Conservation (phyloP, 2,329 filamentous ascomycete species). For the Neofusicoccum parvum region DNA sequence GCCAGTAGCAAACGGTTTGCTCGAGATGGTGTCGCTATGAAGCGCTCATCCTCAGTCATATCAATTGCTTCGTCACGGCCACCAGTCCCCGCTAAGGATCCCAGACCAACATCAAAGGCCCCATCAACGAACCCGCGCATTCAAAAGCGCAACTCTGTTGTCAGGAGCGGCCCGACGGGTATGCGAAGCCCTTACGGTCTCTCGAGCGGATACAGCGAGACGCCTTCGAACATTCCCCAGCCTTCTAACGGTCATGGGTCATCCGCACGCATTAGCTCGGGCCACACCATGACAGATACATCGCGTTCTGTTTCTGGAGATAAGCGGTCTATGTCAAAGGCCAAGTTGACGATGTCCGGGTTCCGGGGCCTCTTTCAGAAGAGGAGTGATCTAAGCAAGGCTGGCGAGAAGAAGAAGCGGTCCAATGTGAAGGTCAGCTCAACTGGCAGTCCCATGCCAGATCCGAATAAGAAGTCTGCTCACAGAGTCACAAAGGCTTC, state of each 20-base stretch:
- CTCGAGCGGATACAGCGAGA: not conserved
- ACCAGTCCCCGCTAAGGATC: conserved; percentile 11
- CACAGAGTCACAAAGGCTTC: not conserved
- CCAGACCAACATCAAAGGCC: not conserved
- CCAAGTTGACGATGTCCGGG: conserved; percentile 16
- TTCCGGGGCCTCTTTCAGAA: conserved; percentile 19
- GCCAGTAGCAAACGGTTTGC: not conserved
- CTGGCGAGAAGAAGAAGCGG: not conserved
- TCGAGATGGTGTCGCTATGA: not conserved
- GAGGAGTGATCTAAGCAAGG: conserved; percentile 1
- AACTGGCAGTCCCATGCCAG: not conserved
- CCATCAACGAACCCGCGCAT: not conserved
- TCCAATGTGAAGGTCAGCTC: not conserved
- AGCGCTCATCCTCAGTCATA: not conserved
- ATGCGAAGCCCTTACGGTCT: conserved; percentile 12
- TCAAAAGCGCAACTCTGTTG: not conserved
- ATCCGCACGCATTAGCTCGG: not conserved
- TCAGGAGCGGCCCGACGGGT: not conserved
- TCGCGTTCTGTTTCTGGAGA: not conserved
- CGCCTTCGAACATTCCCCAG: conserved; percentile 10
- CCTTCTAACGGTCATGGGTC: not conserved
- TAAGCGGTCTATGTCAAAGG: conserved; percentile 10
- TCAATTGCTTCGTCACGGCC: conserved; percentile 8
- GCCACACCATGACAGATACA: not conserved
- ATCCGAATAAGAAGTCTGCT: not conserved